These are phyloP conservation scores for Lolium perenne DNA, from an alignment of 176 grass and related monocot species.

Conservation along the genomic window DNA sequence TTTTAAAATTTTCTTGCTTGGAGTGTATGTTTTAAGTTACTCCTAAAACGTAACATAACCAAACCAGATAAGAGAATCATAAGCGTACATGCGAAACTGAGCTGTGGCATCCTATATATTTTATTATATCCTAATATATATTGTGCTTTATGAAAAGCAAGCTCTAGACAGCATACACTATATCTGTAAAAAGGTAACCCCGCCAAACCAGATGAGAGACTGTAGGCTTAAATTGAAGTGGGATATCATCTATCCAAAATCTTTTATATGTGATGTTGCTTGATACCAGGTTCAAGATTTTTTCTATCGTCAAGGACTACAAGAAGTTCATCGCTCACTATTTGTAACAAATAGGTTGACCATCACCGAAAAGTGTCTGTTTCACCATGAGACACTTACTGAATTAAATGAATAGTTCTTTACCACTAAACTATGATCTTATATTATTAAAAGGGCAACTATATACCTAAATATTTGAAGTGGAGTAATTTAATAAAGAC, in stretches of 20 bases:
- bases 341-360: background rate
- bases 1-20: background rate
- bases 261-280: background rate
- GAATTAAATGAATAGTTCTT: slow-evolving; percentile 16
- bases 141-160: slow-evolving; percentile 15
- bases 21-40: slow-evolving; percentile 12
- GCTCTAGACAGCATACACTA: background rate
- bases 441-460: background rate
- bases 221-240: background rate
- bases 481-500: background rate
- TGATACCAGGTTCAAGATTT: slow-evolving; percentile 3
- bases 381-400: background rate
- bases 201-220: slow-evolving; percentile 4
- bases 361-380: background rate
- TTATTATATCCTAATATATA: slow-evolving; percentile 14
- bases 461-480: slow-evolving; percentile 2
- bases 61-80: slow-evolving; percentile 23
- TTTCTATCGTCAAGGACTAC: background rate
- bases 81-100: background rate
- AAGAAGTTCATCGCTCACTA: slow-evolving; percentile 5
- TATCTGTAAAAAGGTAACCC: background rate
- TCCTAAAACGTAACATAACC: background rate
- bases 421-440: background rate
- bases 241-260: background rate
- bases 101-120: background rate